Base-by-base conservation (phyloP, 768 basidiomycete species). In the Pleurotus ostreatus region DNA sequence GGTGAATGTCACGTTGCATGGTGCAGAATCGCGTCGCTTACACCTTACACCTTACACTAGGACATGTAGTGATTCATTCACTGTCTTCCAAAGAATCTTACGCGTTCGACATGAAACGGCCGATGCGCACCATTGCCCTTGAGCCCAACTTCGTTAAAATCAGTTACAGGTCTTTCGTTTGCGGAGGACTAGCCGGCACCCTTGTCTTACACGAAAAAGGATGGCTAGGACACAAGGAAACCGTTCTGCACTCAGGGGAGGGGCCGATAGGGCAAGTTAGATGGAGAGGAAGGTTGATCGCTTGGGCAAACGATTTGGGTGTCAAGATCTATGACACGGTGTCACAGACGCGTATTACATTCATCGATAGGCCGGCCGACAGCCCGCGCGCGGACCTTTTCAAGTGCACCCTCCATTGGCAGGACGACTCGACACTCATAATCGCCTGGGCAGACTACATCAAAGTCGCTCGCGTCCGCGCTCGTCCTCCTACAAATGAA, bases 251-350 rank as follows among this genome's bases (percentile, higher is more conserved):
- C 65, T 77, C 68, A 4, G 90, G 88, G 3, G 97, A 98, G 71
- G 97, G 96, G 9, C 92, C 97, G 0, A 92, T 99, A 52, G 98
- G 94, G 94, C 85, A 86, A 51, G 84, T 87, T 8, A 80, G 88
- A 56, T 98, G 97, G 97, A 77, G 84, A 63, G 87, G 85, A 1
- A 81, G 81, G 47, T 75, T 97, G 26, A 93, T 98, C 61, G 94
- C 94, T 0, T 99, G 97, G 97, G 93, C 95, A 2, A 97, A 94
- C 62, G 97, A 99, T 67, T 62, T 85, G 43, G 96, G 96, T 12
- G 89, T 98, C 54, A 95, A 94, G 67, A 88, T 99, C 46, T 96
- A 95, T 67, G 95, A 98, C 67, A 87, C 84, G 0, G 72, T 74
- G 3, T 88, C 88, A 0, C 84, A 87, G 61, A 83, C 83, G 16